Base-by-base conservation (phyloP, 495 filamentous ascomycete species). In the Zalerion maritima region DNA sequence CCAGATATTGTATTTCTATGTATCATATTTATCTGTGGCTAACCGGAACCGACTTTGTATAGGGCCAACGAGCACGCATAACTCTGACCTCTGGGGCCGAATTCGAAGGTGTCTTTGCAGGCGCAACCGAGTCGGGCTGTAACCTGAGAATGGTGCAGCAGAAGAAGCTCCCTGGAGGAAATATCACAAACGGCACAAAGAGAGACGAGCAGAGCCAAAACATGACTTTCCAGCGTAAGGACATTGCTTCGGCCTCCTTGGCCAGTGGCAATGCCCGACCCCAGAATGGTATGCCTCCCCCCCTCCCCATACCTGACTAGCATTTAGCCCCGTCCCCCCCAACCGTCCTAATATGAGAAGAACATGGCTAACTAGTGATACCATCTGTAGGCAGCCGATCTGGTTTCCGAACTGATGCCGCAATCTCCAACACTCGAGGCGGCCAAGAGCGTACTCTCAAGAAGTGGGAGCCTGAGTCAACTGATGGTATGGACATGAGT, bases 91-190 rank as follows among this genome's bases (percentile, higher is more conserved):
- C 58, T 42, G 75, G 77, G 35, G 78, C 83, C 32, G 70, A 75
- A 38, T 89, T 73, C 52, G 71, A 71, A 23, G 81, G 81, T 38
- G 68, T 75, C 34, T 79, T 78, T 46, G 69, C 66, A 23, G 69
- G 69, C 21, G 69, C 64, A 11, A 64, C 58, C 28, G 65, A 77
- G 31, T 57, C 71, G 10, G 64, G 62, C 26, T 80, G 81, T 47
- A 55, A 70, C 32, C 65, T 93, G 34, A 91, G 81, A 61, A 87
- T 85, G 82, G 80, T 81, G 17, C 75, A 76, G 51, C 72, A 73
- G 32, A 63, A 68, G 36, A 68, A 66, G 38, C 43, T 49, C 36
- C 49, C 56, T 20, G 38, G 40, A 31, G 57, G 8, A 8, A 13
- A 60, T 20, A 47, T 42, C 25, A 34, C 48, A 9, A 64, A 63